Evolutionary conservation across 2,329 filamentous ascomycete genomes (phyloP), one percentile per base, ranked within the genome.

Genomic region (Phaeoacremonium minimum): DNA sequence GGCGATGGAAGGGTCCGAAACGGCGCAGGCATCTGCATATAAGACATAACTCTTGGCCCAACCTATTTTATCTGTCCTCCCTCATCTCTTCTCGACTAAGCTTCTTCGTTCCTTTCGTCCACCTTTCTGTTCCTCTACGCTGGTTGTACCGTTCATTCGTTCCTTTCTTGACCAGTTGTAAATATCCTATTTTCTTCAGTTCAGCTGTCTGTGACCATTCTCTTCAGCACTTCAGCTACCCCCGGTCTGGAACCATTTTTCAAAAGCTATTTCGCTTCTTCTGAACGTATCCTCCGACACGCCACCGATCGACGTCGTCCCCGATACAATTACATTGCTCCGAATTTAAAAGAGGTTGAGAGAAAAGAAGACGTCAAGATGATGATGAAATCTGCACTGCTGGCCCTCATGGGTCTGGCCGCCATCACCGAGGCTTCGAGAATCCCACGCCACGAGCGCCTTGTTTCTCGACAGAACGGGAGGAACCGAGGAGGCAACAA

Each of bases 211-310:
- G 61, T 61, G 58, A 68, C 56, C 64, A 56, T 61, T 67, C 62
- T 56, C 66, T 66, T 60, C 55, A 53, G 53, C 47, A 54, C 52
- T 56, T 58, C 53, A 48, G 47, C 28, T 43, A 44, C 39, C 52
- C 54, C 52, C 61, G 67, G 71, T 73, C 70, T 72, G 71, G 69
- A 60, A 74, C 71, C 69, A 62, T 55, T 57, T 60, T 51, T 50
- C 45, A 26, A 42, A 41, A 38, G 29, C 28, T 45, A 39, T 30
- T 30, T 42, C 44, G 32, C 37, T 49, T 50, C 46, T 50, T 43
- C 46, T 52, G 46, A 46, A 47, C 41, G 44, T 46, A 47, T 52
- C 51, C 50, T 46, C 37, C 30, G 32, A 40, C 36, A 38, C 32
- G 47, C 46, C 46, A 39, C n/a, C n/a, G n/a, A n/a, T n/a, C n/a